A percentile compares a stretch with the other conserved stretches of the same genome.
Evolutionary conservation across 495 filamentous ascomycete species (phyloP).

Genomic region (Cairneyella variabilis): DNA sequence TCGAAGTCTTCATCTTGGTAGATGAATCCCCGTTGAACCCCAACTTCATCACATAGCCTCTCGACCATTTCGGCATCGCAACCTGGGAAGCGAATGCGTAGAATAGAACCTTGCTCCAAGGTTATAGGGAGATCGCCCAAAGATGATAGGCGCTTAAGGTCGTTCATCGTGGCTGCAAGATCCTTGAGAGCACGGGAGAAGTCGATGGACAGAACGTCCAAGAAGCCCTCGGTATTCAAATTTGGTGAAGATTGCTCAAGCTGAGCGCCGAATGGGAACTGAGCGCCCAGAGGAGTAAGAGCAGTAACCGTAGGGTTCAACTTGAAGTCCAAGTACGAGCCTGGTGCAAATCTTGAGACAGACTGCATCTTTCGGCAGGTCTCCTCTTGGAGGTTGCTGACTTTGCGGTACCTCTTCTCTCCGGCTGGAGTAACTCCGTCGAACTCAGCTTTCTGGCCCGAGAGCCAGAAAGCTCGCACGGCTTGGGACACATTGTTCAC

Average conservation of each 20-base stretch:
- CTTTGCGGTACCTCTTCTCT: conserved; percentile 70
- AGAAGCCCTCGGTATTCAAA: conserved; percentile 73
- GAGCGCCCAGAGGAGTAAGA: conserved; percentile 54
- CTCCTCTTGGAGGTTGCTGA: conserved; percentile 67
- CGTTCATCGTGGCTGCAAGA: conserved; percentile 70
- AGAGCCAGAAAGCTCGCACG: conserved; percentile 84
- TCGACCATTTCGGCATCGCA: conserved; percentile 85
- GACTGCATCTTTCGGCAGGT: conserved; percentile 55
- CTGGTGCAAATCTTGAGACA: conserved; percentile 55
- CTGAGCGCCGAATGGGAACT: conserved; percentile 15
- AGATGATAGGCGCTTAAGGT: conserved; percentile 69
- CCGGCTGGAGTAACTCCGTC: conserved; percentile 69
- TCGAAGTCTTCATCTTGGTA: conserved; percentile 75
- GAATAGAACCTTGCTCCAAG: conserved; percentile 53
- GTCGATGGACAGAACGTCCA: conserved; percentile 80
- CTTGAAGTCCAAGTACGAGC: conserved; percentile 80
- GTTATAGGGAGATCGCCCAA: conserved; percentile 81
- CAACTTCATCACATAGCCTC: conserved; percentile 79
- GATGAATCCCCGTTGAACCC: conserved; percentile 71
- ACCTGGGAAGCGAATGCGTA: conserved; percentile 85
- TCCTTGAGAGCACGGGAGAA: conserved; percentile 86
- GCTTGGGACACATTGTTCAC: conserved; percentile 92
- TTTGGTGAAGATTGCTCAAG: conserved; percentile 35
- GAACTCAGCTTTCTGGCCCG: conserved; percentile 79
- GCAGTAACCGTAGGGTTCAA: conserved; percentile 85